Evolutionary conservation across 441 rosid species (phyloP), one percentile per base, ranked within the genome.

Genomic region (Populus hybrid): DNA sequence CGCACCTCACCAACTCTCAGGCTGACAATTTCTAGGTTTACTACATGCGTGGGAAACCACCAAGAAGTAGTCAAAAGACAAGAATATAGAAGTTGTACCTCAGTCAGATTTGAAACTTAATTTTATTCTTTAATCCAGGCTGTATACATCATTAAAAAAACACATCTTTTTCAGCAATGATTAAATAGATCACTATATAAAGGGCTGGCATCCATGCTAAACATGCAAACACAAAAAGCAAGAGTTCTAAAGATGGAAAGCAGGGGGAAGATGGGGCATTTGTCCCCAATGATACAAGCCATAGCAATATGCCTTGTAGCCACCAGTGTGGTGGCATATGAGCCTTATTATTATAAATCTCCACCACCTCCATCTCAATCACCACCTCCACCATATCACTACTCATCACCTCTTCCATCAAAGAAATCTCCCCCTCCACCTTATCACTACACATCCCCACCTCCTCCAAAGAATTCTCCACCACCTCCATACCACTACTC

Each of bases 101-200:
- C 56, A 45, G 56, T 3, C 23, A 29, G 28, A 38, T 70, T 70
- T 40, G 26, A 10, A 38, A 2, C 31, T 9, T 23, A 35, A 7
- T 61, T 35, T 21, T 59, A 63, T 73, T 21, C 10, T 23, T 56
- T 16, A 45, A 12, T 38, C 16, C 69, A 74, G 69, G 68, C 69
- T 64, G 76, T 74, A 14, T 7, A 24, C 1, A 36, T 61, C 9
- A 63, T 61, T 63, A 73, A 59, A 9, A 7, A 61, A 20, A n/a
- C 20, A 9, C 6, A 33, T 24, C 1, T 73, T 0, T 73, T 3
- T 59, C 42, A 24, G 7, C n/a, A 31, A 65, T 38, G 76, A 74
- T 24, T 64, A 9, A 38, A 64, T 16, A 74, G 36, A 64, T 12
- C 63, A 36, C 61, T 74, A 74, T 64, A 64, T 74, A 74, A 64